Evolutionary conservation across 164 flowering plant species (phyloP).

Genomic region (Paratinospora sagittata): DNA sequence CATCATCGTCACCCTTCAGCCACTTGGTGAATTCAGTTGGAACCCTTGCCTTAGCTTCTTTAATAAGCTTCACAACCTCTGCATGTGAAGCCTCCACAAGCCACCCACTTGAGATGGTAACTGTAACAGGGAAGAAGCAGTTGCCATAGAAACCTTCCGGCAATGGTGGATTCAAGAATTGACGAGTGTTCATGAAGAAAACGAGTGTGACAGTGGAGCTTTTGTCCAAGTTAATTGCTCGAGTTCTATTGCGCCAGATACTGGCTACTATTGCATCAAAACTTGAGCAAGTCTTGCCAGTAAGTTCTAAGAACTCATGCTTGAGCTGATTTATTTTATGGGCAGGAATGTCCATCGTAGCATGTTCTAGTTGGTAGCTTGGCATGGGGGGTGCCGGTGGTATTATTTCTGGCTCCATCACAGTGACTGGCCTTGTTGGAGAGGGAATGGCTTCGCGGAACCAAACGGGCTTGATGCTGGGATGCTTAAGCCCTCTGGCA

Average conservation of each 20-base stretch:
- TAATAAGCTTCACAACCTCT: slow-evolving; percentile 42
- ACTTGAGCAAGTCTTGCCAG: slow-evolving; percentile 45
- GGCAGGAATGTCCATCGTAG: slow-evolving; percentile 39
- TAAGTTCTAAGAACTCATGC: slow-evolving; percentile 24
- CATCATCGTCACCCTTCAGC: slow-evolving; percentile 24
- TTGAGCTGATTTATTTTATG: slow-evolving; percentile 38
- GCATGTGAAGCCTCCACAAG: slow-evolving; percentile 24
- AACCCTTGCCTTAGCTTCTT: slow-evolving; percentile 41
- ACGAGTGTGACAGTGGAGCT: slow-evolving; percentile 36
- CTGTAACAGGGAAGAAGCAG: slow-evolving; percentile 60
- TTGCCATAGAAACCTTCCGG: slow-evolving; percentile 65
- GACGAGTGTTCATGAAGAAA: slow-evolving; percentile 57
- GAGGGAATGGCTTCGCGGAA: slow-evolving; percentile 36
- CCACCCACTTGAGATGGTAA: slow-evolving; percentile 20
- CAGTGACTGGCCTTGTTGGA: slow-evolving; percentile 3
- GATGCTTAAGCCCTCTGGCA: slow-evolving; percentile 40
- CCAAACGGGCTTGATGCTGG: slow-evolving; percentile 41
- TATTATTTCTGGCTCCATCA: slow-evolving; percentile 4
- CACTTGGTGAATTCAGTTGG: slow-evolving; percentile 36
- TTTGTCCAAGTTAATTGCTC: slow-evolving; percentile 22
- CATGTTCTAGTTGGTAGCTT: slow-evolving; percentile 33
- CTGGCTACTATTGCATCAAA: slow-evolving; percentile 53
- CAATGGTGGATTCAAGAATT: slow-evolving; percentile 39
- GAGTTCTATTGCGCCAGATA: slow-evolving; percentile 42
- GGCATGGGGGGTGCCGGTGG: slow-evolving; percentile 32